phyloP scores from a whole-genome alignment of 805 yeast genomes.

The Cyberlindnera misumaiensis region DNA sequence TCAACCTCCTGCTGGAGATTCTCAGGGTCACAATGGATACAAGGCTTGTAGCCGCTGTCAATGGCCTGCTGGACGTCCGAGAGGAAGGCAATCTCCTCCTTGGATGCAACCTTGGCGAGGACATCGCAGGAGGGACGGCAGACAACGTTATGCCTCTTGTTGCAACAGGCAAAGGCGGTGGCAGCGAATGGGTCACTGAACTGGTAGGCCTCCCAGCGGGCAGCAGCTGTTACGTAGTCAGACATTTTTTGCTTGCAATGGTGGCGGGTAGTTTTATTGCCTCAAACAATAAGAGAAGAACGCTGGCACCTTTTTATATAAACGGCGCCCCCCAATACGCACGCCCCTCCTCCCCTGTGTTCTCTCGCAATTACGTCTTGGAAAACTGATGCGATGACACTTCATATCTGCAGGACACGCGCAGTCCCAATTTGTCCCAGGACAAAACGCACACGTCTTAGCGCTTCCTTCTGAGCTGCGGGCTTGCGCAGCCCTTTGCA shows the following conservation, averaged over 20 bases:
- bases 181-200: conserved; percentile 63
- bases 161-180: conserved; percentile 47
- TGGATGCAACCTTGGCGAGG: conserved; percentile 32
- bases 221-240: conserved; percentile 10
- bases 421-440: too few species aligned
- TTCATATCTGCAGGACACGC: too few species aligned
- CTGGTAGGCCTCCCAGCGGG: conserved; percentile 57
- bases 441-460: too few species aligned
- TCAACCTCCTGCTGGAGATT: conserved; percentile 18
- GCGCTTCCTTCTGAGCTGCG: too few species aligned
- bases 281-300: not conserved
- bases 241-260: not conserved
- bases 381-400: too few species aligned
- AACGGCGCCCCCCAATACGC: too few species aligned
- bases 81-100: conserved; percentile 39
- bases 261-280: not conserved
- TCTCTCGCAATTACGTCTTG: too few species aligned
- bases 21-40: conserved; percentile 50
- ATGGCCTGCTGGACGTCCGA: conserved; percentile 36
- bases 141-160: conserved; percentile 33
- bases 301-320: too few species aligned
- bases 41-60: conserved; percentile 39
- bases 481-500: too few species aligned
- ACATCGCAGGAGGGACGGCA: conserved; percentile 68
- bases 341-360: too few species aligned